Percentiles rank a stretch among this genome's conserved stretches.
phyloP scores from a whole-genome alignment of 495 filamentous ascomycete species.

The Cryomyces antarcticus region DNA sequence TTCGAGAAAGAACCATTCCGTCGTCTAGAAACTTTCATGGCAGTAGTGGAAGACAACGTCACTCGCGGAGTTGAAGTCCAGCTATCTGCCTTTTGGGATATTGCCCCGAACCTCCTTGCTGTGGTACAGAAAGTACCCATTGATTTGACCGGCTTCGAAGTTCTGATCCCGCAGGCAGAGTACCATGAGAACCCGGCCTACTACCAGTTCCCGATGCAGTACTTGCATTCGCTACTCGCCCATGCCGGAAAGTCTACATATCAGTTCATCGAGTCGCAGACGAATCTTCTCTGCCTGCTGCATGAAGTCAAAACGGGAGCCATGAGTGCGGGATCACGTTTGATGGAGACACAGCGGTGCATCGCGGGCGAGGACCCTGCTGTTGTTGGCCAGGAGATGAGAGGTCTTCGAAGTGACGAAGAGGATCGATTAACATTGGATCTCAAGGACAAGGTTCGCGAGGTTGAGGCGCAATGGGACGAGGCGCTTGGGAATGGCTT shows the following conservation, averaged over 20 bases:
- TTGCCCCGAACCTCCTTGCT: slow-evolving; percentile 59
- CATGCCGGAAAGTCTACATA: slow-evolving; percentile 83
- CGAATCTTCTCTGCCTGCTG: slow-evolving; percentile 74
- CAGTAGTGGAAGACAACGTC: slow-evolving; percentile 69
- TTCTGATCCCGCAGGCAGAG: slow-evolving; percentile 53
- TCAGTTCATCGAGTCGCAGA: slow-evolving; percentile 91
- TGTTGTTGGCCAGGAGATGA: slow-evolving; percentile 31
- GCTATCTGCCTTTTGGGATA: slow-evolving; percentile 90
- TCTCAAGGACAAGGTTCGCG: slow-evolving; percentile 72
- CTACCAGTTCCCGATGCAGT: slow-evolving; percentile 59
- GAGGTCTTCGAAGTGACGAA: slow-evolving; percentile 40
- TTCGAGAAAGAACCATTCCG: slow-evolving; percentile 45
- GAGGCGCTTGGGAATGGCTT: slow-evolving; percentile 44
- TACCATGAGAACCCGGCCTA: slow-evolving; percentile 74
- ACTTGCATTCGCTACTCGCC: slow-evolving; percentile 60
- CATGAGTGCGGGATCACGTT: slow-evolving; percentile 33
- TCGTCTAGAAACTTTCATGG: slow-evolving; percentile 58
- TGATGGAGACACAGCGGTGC: slow-evolving; percentile 36
- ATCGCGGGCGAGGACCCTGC: slow-evolving; percentile 33
- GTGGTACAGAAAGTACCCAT: slow-evolving; percentile 59
- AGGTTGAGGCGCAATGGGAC: slow-evolving; percentile 75
- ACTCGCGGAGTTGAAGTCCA: slow-evolving; percentile 77
- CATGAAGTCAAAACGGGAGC: slow-evolving; percentile 80
- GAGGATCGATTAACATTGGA: slow-evolving; percentile 57
- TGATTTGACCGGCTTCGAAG: slow-evolving; percentile 17